Evolutionary conservation across 495 filamentous ascomycete species (phyloP).

Genomic region (Penicillium parvum): DNA sequence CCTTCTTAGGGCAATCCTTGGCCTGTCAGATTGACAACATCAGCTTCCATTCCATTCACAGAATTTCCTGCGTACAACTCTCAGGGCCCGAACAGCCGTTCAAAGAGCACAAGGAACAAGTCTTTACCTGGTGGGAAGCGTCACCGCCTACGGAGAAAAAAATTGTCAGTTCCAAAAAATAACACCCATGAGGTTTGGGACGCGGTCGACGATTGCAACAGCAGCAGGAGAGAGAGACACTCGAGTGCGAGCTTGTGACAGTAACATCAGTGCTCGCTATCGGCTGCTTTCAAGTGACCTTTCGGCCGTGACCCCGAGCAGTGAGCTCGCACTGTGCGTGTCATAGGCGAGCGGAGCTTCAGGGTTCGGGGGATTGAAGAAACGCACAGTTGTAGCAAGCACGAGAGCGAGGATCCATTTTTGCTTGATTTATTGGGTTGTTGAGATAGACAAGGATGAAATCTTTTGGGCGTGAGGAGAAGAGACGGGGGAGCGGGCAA

Average conservation of each 20-base stretch:
- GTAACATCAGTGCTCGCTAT: not conserved
- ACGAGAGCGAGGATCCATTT: constrained; percentile 54
- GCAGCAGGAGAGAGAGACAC: not conserved
- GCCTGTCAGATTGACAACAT: constrained; percentile 47
- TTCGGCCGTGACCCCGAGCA: not conserved
- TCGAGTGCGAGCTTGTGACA: not conserved
- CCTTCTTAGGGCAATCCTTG: constrained; percentile 92
- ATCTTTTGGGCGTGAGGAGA: constrained; percentile 7
- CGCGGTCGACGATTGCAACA: too few relatives aligned
- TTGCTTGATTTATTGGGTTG: constrained; percentile 20
- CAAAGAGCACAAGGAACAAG: not conserved
- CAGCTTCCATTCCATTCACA: not conserved
- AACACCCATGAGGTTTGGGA: too few relatives aligned
- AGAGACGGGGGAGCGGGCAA: constrained; percentile 7
- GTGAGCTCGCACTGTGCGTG: constrained; percentile 14
- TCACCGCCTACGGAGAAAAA: constrained; percentile 59
- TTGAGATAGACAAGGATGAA: not conserved
- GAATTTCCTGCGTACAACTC: not conserved
- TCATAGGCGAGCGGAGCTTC: constrained; percentile 5
- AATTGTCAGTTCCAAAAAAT: constrained; percentile 26
- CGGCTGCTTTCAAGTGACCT: not conserved
- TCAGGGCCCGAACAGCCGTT: not conserved
- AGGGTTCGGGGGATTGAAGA: constrained; percentile 9
- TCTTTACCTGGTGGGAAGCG: constrained; percentile 62
- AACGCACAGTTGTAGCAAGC: constrained; percentile 81